These are phyloP conservation scores for Euphrasia arctica DNA, from an alignment of 305 asterid species.

Conservation along the genomic window DNA sequence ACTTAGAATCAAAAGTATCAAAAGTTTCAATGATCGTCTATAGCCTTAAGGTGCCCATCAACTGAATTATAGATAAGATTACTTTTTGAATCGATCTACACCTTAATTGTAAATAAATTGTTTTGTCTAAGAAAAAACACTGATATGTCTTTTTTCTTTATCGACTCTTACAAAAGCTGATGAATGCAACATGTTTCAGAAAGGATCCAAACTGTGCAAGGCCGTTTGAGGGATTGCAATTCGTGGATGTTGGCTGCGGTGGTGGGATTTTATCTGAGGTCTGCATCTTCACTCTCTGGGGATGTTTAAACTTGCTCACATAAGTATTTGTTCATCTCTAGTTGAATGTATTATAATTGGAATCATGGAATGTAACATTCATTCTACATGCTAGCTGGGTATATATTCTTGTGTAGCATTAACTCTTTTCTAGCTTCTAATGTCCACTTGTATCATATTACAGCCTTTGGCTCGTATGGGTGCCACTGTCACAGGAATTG, in stretches of 20 bases:
- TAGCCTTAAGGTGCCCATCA: not conserved
- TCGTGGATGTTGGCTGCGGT: slow-evolving; percentile 93
- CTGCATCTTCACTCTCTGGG: slow-evolving; percentile 21
- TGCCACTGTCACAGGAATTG: slow-evolving; percentile 80
- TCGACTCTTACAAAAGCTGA: slow-evolving; percentile 26
- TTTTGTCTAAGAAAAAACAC: slow-evolving; percentile 16
- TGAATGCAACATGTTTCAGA: slow-evolving; percentile 40
- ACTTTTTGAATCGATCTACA: no score
- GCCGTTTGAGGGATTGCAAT: slow-evolving; percentile 86
- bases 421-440: slow-evolving; percentile 20
- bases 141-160: slow-evolving; percentile 12
- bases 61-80: not conserved
- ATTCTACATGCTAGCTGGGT: slow-evolving; percentile 8
- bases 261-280: slow-evolving; percentile 98
- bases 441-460: slow-evolving; percentile 19
- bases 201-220: slow-evolving; percentile 64
- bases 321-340: no score
- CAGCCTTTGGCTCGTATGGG: slow-evolving; percentile 96
- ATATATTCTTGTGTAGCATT: slow-evolving; percentile 9
- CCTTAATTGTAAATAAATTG: slow-evolving; percentile 9
- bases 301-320: slow-evolving; percentile 23
- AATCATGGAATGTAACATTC: slow-evolving; percentile 6
- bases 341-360: slow-evolving; percentile 14
- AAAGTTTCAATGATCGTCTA: no score
- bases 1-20: no score